phyloP scores from a whole-genome alignment of 1,284 basidiomycete species.

The Afroboletus lepidellus region DNA sequence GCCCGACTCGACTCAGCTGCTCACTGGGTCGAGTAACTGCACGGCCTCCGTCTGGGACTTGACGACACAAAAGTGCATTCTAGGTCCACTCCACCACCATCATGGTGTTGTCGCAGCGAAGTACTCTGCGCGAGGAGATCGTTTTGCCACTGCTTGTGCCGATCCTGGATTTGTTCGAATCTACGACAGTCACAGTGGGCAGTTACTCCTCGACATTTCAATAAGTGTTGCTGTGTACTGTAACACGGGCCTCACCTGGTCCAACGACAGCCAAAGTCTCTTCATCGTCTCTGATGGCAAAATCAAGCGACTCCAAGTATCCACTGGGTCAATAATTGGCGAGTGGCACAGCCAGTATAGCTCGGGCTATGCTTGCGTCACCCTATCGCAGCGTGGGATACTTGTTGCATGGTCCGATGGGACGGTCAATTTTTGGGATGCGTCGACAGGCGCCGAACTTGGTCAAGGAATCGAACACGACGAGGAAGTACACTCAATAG shows the following conservation, averaged over 20 bases:
- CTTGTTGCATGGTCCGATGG: neutral
- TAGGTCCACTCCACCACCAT: neutral
- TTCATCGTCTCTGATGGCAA: neutral
- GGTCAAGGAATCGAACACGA: neutral
- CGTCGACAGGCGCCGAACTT: neutral
- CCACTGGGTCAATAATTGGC: neutral
- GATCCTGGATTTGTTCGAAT: neutral
- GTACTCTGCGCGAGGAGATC: neutral
- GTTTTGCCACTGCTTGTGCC: neutral
- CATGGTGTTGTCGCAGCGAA: neutral
- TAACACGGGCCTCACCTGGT: neutral
- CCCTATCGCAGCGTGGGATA: neutral
- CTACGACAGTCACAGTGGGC: neutral
- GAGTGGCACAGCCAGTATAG: neutral
- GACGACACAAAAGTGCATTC: neutral
- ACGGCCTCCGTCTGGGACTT: neutral
- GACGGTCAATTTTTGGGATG: neutral
- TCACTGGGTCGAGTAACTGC: neutral
- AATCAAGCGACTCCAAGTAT: neutral
- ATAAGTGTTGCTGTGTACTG: neutral
- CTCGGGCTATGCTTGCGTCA: neutral
- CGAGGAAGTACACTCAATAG: neutral
- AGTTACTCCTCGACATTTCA: neutral
- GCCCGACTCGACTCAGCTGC: neutral
- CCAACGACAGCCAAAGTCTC: neutral